Percentiles rank a stretch among this genome's conserved stretches.
Evolutionary conservation across 169 alveolate species (phyloP).

Genomic region (Cryptosporidium viatorum): DNA sequence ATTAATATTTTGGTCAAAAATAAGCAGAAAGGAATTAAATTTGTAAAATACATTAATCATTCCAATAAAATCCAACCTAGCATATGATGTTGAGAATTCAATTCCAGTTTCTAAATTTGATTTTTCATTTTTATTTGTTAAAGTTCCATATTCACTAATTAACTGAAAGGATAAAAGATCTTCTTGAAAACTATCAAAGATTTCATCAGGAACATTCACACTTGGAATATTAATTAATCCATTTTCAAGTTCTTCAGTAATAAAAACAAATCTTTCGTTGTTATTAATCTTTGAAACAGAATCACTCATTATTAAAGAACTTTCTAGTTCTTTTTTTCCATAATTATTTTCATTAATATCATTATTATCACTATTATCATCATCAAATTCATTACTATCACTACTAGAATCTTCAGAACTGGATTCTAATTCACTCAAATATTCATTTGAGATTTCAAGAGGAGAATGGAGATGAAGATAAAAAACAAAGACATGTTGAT

Average conservation of each 20-base stretch:
- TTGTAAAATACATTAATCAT: slow-evolving; percentile 11
- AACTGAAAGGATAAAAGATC: slow-evolving; percentile 59
- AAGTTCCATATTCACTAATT: slow-evolving; percentile 48
- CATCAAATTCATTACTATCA: background rate
- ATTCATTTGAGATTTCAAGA: slow-evolving; percentile 10
- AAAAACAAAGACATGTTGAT: slow-evolving; percentile 38
- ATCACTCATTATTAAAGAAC: background rate
- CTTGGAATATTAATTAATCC: slow-evolving; percentile 40
- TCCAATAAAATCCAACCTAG: background rate
- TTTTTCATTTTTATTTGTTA: slow-evolving; percentile 8
- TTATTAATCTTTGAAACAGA: background rate
- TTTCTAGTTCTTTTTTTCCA: background rate
- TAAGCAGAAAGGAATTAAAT: slow-evolving; percentile 7
- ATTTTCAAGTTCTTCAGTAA: slow-evolving; percentile 69
- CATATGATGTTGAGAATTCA: slow-evolving; percentile 46
- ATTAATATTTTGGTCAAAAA: background rate
- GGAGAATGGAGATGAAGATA: slow-evolving; percentile 32
- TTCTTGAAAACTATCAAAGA: slow-evolving; percentile 41
- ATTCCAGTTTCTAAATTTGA: background rate
- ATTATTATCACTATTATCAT: background rate
- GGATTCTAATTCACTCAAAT: background rate
- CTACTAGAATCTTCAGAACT: background rate
- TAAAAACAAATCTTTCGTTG: slow-evolving; percentile 13
- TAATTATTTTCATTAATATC: background rate
- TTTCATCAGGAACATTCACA: slow-evolving; percentile 22